A percentile compares a stretch with the other conserved stretches of the same genome.
Conservation (phyloP, 1,284 basidiomycete species). For the Irpex sp. region DNA sequence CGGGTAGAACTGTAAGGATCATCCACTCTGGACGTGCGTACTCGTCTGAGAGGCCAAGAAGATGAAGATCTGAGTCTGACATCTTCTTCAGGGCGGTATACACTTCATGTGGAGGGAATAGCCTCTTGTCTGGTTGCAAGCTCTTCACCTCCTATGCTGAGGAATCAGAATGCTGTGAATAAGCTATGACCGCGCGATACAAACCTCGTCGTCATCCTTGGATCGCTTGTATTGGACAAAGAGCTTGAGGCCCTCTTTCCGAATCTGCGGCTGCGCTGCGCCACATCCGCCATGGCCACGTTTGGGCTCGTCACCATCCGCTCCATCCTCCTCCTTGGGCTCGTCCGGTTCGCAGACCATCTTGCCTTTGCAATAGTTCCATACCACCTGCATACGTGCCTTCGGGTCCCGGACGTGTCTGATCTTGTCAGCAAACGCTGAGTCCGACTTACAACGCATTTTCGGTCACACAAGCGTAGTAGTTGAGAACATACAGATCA, state of each 20-base stretch:
- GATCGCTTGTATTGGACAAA: slow-evolving; percentile 95
- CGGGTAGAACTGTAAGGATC: slow-evolving; percentile 97
- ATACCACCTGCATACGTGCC: slow-evolving; percentile 83
- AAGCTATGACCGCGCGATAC: slow-evolving; percentile 25
- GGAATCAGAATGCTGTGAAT: slow-evolving; percentile 8
- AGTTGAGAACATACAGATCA: slow-evolving; percentile 22
- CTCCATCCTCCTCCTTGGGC: slow-evolving; percentile 78
- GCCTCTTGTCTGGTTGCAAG: slow-evolving; percentile 86
- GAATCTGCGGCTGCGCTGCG: slow-evolving; percentile 84
- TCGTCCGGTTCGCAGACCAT: slow-evolving; percentile 86
- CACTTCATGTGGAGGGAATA: slow-evolving; percentile 86
- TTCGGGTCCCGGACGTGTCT: slow-evolving; percentile 86
- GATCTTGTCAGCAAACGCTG: slow-evolving; percentile 79
- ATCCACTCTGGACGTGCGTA: slow-evolving; percentile 99
- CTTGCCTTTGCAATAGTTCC: slow-evolving; percentile 84
- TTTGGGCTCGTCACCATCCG: slow-evolving; percentile 72
- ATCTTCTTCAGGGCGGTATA: slow-evolving; percentile 95
- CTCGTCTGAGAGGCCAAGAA: slow-evolving; percentile 92
- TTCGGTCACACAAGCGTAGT: slow-evolving; percentile 7
- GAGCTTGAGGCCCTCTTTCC: slow-evolving; percentile 95
- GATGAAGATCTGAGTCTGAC: slow-evolving; percentile 83
- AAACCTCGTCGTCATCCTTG: slow-evolving; percentile 90
- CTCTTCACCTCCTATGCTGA: slow-evolving; percentile 71
- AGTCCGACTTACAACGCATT: slow-evolving; percentile 66
- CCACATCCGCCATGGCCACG: slow-evolving; percentile 96